Evolutionary conservation across 371 early-diverging fungal species (phyloP).

Genomic region (Mortierella sp.): DNA sequence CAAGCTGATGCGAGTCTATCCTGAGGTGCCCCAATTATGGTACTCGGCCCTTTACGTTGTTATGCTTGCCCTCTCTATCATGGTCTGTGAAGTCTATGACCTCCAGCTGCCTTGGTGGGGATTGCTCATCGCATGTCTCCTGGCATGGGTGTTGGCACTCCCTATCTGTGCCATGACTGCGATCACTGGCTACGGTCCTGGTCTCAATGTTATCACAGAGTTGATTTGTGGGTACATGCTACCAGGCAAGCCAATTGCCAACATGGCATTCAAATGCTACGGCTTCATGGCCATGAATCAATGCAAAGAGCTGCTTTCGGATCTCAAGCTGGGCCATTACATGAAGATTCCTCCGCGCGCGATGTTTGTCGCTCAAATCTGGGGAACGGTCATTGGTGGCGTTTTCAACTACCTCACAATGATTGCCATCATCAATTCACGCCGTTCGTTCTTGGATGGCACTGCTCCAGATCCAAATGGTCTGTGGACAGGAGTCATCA

Average conservation of each 20-base stretch:
- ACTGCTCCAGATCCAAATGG: constrained; percentile 15
- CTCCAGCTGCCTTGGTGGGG: constrained; percentile 76
- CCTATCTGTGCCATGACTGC: constrained; percentile 83
- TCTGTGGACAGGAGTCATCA: constrained; percentile 28
- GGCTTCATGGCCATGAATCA: constrained; percentile 64
- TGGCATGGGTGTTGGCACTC: constrained; percentile 72
- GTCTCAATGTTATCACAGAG: constrained; percentile 78
- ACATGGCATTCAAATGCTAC: constrained; percentile 57
- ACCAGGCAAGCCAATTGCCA: constrained; percentile 61
- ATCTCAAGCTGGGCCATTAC: constrained; percentile 67
- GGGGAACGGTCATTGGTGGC: constrained; percentile 49
- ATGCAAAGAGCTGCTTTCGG: constrained; percentile 52
- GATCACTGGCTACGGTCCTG: constrained; percentile 74
- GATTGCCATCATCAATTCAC: constrained; percentile 22
- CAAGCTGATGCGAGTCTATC: constrained; percentile 71
- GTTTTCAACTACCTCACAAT: constrained; percentile 29
- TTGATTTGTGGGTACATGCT: constrained; percentile 65
- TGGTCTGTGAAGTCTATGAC: constrained; percentile 64
- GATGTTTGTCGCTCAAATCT: constrained; percentile 50
- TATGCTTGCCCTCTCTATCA: constrained; percentile 67
- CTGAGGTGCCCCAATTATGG: constrained; percentile 79
- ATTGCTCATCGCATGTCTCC: constrained; percentile 67
- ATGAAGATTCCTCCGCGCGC: constrained; percentile 65
- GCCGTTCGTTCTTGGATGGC: constrained; percentile 15
- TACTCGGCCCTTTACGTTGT: constrained; percentile 67